Evolutionary conservation across 257 asterid species (phyloP), one percentile per base, ranked within the genome.

Genomic region (Solanum bulbocastanum): DNA sequence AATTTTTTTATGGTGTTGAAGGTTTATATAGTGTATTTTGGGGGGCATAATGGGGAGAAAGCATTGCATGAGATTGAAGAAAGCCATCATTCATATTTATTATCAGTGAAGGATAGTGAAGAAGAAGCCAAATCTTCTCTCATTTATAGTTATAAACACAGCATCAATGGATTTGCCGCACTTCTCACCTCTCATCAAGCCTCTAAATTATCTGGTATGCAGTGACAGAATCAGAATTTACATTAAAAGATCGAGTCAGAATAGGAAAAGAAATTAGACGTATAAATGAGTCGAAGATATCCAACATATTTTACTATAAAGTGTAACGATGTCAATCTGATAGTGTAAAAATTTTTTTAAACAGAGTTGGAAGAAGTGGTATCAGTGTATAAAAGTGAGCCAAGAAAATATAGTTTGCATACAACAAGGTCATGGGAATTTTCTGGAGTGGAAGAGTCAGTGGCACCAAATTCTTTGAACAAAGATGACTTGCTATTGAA

Each of bases 361-460:
- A 88, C 90, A 97, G 99, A 91, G 62, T 93, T 76, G 91, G 98
- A 94, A 76, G 98, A 90, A 86, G 98, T 96, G 87, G 92, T 93
- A 82, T 96, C 98, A 9, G 93, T 97, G 87, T 85, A 87, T 52
- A 89, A 87, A 46, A 97, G 99, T 92, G 56, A 89, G 32, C 97
- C 98, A 15, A 82, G 84, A 23, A 93, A 93, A 86, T 94, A 96
- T 90, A 27, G 89, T 7, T 73, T 94, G 92, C 98, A 96, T 83
- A 97, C 99, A 2, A 97, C 99, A 74, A 93, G 99, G 90, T 97
- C 99, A 32, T 97, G 98, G 99, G 96, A 91, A 58, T 97, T 97
- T 76, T 88, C 94, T 4, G 99, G 98, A 8, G 87, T 97, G 23
- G 88, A 89, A 83, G 94, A 89, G 89, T 14, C 82, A 3, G 14